A percentile compares a stretch with the other conserved stretches of the same genome.
Evolutionary conservation across 1,284 basidiomycete species (phyloP).

Genomic region (Ustilago curta): DNA sequence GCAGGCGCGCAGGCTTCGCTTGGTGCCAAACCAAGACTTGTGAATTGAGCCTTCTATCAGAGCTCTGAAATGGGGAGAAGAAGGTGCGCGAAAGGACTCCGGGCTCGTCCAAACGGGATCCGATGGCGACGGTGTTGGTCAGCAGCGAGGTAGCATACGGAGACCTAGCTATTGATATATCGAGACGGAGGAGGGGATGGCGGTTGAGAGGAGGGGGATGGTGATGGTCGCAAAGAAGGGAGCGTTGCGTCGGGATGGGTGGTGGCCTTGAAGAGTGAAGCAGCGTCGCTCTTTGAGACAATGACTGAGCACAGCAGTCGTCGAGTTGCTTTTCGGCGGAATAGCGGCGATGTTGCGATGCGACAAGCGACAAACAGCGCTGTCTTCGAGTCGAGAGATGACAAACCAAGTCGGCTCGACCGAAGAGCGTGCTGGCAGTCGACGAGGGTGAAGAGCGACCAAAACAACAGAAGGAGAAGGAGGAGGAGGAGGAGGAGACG

Average conservation of each 20-base stretch:
- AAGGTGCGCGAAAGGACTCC: background rate
- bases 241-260: background rate
- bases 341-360: too few relatives aligned
- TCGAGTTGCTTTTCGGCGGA: too few relatives aligned
- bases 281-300: background rate
- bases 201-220: background rate
- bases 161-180: background rate
- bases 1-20: too few relatives aligned
- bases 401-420: too few relatives aligned
- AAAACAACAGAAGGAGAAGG: background rate
- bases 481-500: background rate
- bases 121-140: slow-evolving; percentile 1
- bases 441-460: background rate
- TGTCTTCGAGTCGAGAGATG: too few relatives aligned
- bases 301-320: too few relatives aligned
- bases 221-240: slow-evolving; percentile 1
- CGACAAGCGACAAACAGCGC: too few relatives aligned
- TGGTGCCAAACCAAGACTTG: too few relatives aligned
- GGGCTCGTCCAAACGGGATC: background rate
- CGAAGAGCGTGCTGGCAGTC: too few relatives aligned
- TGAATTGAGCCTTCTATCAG: background rate
- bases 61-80: background rate
- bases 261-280: background rate
- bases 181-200: background rate
- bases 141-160: background rate